phyloP scores from a whole-genome alignment of 2,329 filamentous ascomycete species.

The Fusarium mangiferae region DNA sequence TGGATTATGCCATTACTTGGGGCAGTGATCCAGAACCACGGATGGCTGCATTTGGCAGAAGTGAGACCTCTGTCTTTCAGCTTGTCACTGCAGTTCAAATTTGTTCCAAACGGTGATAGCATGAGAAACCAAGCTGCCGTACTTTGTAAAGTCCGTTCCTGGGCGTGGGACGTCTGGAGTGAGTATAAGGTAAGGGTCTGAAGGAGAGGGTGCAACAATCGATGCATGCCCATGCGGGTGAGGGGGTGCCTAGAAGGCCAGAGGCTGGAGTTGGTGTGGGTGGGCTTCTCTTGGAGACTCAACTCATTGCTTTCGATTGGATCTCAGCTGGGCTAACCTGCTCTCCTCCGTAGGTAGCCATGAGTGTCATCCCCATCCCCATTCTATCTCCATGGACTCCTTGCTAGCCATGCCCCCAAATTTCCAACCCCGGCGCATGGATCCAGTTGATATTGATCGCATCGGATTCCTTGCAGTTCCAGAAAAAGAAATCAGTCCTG shows the following conservation, averaged over 20 bases:
- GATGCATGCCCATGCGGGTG: slow-evolving; percentile 12
- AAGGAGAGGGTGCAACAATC: slow-evolving; percentile 11
- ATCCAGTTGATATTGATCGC: slow-evolving; percentile 26
- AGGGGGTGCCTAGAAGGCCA: background rate
- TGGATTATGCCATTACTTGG: slow-evolving; percentile 10
- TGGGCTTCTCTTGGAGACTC: slow-evolving; percentile 21
- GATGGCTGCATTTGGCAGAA: slow-evolving; percentile 8
- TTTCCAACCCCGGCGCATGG: slow-evolving; percentile 32
- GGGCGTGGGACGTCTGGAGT: slow-evolving; percentile 23
- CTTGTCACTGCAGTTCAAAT: background rate
- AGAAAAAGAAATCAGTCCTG: slow-evolving; percentile 16
- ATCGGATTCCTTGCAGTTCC: slow-evolving; percentile 30
- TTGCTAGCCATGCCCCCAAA: slow-evolving; percentile 26
- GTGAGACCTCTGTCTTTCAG: background rate
- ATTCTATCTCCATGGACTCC: slow-evolving; percentile 34
- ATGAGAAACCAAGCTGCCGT: background rate
- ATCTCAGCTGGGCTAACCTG: slow-evolving; percentile 7
- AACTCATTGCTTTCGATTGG: slow-evolving; percentile 24
- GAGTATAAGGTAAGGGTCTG: slow-evolving; percentile 18
- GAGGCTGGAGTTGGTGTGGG: slow-evolving; percentile 30
- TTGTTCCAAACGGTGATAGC: background rate
- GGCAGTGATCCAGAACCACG: slow-evolving; percentile 22
- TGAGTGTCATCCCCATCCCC: slow-evolving; percentile 25
- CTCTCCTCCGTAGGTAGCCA: slow-evolving; percentile 11
- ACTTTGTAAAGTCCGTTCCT: slow-evolving; percentile 15